Conservation (phyloP, 1,284 basidiomycete genomes). For the Apiotrichum laibachii region DNA sequence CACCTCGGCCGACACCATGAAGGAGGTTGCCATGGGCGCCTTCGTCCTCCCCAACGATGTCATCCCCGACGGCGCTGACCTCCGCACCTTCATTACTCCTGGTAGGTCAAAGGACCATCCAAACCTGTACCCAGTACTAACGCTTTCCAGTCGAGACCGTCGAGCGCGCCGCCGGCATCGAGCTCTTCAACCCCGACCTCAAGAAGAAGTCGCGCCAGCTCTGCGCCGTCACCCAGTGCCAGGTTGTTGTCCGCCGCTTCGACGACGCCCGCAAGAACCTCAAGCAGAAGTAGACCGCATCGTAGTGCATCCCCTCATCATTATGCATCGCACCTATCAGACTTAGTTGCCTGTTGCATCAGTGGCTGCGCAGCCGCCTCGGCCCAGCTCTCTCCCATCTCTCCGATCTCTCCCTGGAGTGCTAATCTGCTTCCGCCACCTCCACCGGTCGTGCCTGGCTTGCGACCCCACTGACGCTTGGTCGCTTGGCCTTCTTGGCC, state of each 20-base stretch:
- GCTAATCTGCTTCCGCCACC: neutral
- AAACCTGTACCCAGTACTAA: neutral
- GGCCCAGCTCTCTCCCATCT: too few relatives aligned
- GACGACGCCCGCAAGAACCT: constrained; percentile 74
- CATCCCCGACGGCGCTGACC: constrained; percentile 77
- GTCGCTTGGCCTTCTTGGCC: neutral
- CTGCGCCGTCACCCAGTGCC: constrained; percentile 80
- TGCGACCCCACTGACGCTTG: neutral
- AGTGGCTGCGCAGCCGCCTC: too few relatives aligned
- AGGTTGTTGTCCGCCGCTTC: constrained; percentile 77
- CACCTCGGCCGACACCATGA: constrained; percentile 48
- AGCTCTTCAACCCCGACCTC: constrained; percentile 79
- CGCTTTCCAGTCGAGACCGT: constrained; percentile 71
- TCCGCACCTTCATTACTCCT: constrained; percentile 76
- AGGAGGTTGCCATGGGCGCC: constrained; percentile 81
- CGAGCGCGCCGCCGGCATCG: constrained; percentile 85
- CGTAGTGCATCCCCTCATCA: neutral
- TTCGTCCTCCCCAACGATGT: constrained; percentile 88
- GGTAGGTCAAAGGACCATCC: too few relatives aligned
- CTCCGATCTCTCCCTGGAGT: neutral
- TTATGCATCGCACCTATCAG: neutral
- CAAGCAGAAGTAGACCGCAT: constrained; percentile 4
- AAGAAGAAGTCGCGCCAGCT: constrained; percentile 80
- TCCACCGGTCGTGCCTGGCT: neutral
- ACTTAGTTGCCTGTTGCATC: too few relatives aligned